These are phyloP conservation scores for Paramecium primaurelia DNA, from an alignment of 73 alveolate species.

Conservation along the genomic window DNA sequence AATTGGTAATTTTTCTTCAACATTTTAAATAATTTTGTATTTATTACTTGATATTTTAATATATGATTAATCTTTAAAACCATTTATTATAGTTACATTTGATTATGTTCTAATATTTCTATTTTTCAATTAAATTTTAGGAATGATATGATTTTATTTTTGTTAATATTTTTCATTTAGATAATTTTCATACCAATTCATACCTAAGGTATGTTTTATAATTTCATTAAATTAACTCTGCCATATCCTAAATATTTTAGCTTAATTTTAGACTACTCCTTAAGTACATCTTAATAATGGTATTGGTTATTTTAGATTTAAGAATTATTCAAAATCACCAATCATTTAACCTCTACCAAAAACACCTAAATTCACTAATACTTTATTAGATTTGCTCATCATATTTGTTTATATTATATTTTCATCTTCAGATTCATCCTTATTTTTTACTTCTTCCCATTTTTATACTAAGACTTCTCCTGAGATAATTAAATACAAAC, in stretches of 20 bases:
- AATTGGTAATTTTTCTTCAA: neutral
- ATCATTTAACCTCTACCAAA: slow-evolving; percentile 13
- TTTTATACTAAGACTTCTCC: neutral
- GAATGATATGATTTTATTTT: neutral
- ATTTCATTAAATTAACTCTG: neutral
- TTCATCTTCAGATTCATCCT: neutral
- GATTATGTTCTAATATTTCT: neutral
- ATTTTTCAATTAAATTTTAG: neutral
- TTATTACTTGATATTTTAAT: neutral
- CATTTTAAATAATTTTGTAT: neutral
- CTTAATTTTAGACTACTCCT: neutral
- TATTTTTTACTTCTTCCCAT: neutral
- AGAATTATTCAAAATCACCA: neutral
- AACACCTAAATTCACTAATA: neutral
- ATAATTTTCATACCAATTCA: neutral
- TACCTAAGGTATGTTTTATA: neutral
- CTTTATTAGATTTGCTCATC: neutral
- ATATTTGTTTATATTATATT: neutral
- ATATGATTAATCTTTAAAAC: neutral
- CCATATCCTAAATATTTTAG: neutral
- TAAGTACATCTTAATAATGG: neutral
- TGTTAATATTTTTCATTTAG: neutral
- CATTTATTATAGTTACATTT: neutral
- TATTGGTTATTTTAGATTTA: neutral
- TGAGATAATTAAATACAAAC: neutral